Percentiles rank a stretch among this genome's conserved stretches.
These are phyloP conservation scores for Amanita rimosa DNA, from an alignment of 768 basidiomycete species.

Conservation along the genomic window DNA sequence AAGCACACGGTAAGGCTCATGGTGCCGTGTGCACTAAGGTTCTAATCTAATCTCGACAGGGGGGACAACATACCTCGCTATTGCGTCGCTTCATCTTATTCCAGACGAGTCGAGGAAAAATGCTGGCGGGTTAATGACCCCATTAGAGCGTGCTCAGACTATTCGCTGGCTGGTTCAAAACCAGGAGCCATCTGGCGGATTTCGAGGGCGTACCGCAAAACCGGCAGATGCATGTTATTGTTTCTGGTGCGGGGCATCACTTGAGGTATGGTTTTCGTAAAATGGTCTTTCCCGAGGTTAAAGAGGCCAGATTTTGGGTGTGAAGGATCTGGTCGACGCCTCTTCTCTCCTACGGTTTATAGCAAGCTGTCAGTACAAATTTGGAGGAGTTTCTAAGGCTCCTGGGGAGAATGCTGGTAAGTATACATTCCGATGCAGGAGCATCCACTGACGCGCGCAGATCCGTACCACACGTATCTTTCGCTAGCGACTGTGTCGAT, in stretches of 20 bases:
- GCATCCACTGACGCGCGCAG: conserved; percentile 22
- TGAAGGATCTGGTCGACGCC: conserved; percentile 43
- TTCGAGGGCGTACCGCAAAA: conserved; percentile 83
- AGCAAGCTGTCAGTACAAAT: conserved; percentile 70
- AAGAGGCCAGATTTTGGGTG: conserved; percentile 56
- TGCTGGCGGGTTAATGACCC: conserved; percentile 16
- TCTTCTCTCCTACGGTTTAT: conserved; percentile 52
- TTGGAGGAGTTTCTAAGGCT: conserved; percentile 82
- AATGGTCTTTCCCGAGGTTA: conserved; percentile 1
- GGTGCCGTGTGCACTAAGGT: neutral
- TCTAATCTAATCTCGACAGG: conserved; percentile 31
- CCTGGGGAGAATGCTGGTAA: conserved; percentile 73
- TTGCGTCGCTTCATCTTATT: conserved; percentile 61
- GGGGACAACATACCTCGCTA: conserved; percentile 87
- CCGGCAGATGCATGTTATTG: conserved; percentile 89
- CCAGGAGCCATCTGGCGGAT: conserved; percentile 65
- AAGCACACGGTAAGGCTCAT: conserved; percentile 60
- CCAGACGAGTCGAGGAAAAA: conserved; percentile 14
- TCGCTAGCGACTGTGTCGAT: conserved; percentile 75
- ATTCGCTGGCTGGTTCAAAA: conserved; percentile 71
- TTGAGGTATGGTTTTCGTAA: conserved; percentile 41
- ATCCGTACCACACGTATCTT: conserved; percentile 94
- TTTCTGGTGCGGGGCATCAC: conserved; percentile 85
- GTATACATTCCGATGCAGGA: conserved; percentile 4
- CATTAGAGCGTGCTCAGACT: conserved; percentile 37